These are phyloP conservation scores for Aspergillus terreus DNA, from an alignment of 2,329 filamentous ascomycete genomes.

Conservation along the genomic window DNA sequence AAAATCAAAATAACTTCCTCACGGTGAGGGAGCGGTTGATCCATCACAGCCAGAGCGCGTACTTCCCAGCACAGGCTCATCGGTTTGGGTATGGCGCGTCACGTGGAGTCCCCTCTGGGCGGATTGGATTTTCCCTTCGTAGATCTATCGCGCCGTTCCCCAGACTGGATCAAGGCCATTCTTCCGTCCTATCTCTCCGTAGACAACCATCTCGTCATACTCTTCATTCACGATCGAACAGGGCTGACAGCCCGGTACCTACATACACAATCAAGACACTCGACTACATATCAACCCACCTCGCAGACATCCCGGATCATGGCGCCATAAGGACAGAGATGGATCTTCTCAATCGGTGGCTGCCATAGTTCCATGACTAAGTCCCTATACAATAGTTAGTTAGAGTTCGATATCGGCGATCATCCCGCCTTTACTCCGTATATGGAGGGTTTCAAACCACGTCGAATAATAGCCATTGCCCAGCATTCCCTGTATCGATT, in stretches of 20 bases:
- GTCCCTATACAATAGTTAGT: constrained; percentile 6
- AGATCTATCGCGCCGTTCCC: constrained; percentile 9
- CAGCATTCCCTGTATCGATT: neutral
- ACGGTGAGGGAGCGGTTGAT: neutral
- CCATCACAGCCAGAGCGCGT: constrained; percentile 14
- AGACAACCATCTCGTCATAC: no score
- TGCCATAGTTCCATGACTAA: constrained; percentile 5
- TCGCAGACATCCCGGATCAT: neutral
- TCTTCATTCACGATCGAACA: no score
- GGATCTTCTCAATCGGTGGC: neutral
- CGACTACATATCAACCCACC: no score
- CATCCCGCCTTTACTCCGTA: constrained; percentile 10
- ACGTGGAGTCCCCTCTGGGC: constrained; percentile 19
- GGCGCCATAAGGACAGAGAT: neutral
- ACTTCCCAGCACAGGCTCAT: constrained; percentile 24
- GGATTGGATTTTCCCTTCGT: constrained; percentile 6
- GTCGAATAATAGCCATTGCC: neutral
- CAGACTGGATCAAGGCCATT: neutral
- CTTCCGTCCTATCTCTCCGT: no score
- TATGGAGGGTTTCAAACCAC: constrained; percentile 2
- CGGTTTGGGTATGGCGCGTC: constrained; percentile 18
- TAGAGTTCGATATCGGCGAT: constrained; percentile 13
- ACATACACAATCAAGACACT: no score
- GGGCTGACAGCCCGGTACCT: no score
- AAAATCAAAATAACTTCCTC: no score